Evolutionary conservation across 78 protist genomes (phyloP).

Genomic region (Dictyostelium firmibasis): DNA sequence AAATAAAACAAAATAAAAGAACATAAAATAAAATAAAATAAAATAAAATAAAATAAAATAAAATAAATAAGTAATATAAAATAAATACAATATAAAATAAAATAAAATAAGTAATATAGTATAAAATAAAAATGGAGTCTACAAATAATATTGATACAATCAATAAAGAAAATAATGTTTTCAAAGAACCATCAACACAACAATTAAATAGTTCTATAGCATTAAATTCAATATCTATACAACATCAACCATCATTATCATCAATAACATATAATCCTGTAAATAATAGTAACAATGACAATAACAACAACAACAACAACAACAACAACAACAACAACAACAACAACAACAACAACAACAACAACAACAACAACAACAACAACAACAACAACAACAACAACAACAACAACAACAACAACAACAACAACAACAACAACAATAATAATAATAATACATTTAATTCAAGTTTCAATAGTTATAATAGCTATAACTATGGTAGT

Average conservation of each 20-base stretch:
- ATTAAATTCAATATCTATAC: neutral
- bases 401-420: neutral
- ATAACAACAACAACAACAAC: neutral
- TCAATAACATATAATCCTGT: neutral
- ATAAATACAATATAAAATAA: neutral
- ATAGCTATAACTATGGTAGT: neutral
- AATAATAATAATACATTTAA: neutral
- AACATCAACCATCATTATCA: constrained; percentile 27
- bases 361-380: constrained; percentile 21
- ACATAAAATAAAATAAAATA: neutral
- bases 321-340: neutral
- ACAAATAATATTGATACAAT: neutral
- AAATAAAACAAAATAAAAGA: neutral
- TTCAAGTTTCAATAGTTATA: neutral
- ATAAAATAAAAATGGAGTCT: neutral
- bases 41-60: neutral
- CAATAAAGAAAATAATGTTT: neutral
- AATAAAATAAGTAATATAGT: neutral
- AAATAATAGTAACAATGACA: neutral
- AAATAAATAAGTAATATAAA: neutral
- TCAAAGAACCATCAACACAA: neutral
- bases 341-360: no score
- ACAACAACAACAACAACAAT: neutral
- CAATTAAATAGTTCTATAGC: constrained; percentile 2
- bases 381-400: neutral